These are phyloP conservation scores for Colletotrichum tropicicola DNA, from an alignment of 2,329 filamentous ascomycete genomes.

Conservation along the genomic window DNA sequence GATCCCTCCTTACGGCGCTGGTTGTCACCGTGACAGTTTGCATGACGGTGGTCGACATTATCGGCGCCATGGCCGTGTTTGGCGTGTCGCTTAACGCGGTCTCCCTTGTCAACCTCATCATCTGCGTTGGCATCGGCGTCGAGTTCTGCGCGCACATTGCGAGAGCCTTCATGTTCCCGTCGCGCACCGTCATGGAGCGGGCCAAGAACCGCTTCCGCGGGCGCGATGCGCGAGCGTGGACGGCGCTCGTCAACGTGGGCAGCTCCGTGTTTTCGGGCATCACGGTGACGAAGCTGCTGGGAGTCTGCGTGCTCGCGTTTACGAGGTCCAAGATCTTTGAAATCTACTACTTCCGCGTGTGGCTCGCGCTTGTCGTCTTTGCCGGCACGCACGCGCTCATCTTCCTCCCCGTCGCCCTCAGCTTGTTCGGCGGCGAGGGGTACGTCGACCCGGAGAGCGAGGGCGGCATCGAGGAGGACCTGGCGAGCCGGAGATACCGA, in stretches of 20 bases:
- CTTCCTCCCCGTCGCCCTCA: slow-evolving; percentile 90
- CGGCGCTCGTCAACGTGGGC: slow-evolving; percentile 92
- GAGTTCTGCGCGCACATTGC: slow-evolving; percentile 99
- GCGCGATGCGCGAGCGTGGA: slow-evolving; percentile 88
- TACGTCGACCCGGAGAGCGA: slow-evolving; percentile 90
- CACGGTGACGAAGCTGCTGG: slow-evolving; percentile 93
- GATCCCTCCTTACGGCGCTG: slow-evolving; percentile 81
- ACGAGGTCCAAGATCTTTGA: slow-evolving; percentile 99
- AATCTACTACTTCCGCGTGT: slow-evolving; percentile 98
- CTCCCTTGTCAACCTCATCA: slow-evolving; percentile 93
- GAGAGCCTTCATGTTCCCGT: slow-evolving; percentile 94
- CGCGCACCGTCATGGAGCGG: slow-evolving; percentile 80
- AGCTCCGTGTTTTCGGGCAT: slow-evolving; percentile 96
- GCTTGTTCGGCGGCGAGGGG: slow-evolving; percentile 84
- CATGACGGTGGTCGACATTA: slow-evolving; percentile 95
- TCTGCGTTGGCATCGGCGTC: slow-evolving; percentile 94
- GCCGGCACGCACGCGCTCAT: slow-evolving; percentile 89
- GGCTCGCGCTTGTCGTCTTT: slow-evolving; percentile 90
- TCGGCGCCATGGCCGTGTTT: slow-evolving; percentile 91
- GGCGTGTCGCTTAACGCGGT: slow-evolving; percentile 94
- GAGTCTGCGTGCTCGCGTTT: slow-evolving; percentile 91
- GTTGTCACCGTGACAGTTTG: slow-evolving; percentile 87
- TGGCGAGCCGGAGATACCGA: slow-evolving; percentile 81
- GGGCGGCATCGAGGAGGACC: slow-evolving; percentile 88
- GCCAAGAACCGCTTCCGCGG: slow-evolving; percentile 82